These are phyloP conservation scores for Sporisorium graminicola DNA, from an alignment of 1,284 basidiomycete genomes.

Conservation along the genomic window DNA sequence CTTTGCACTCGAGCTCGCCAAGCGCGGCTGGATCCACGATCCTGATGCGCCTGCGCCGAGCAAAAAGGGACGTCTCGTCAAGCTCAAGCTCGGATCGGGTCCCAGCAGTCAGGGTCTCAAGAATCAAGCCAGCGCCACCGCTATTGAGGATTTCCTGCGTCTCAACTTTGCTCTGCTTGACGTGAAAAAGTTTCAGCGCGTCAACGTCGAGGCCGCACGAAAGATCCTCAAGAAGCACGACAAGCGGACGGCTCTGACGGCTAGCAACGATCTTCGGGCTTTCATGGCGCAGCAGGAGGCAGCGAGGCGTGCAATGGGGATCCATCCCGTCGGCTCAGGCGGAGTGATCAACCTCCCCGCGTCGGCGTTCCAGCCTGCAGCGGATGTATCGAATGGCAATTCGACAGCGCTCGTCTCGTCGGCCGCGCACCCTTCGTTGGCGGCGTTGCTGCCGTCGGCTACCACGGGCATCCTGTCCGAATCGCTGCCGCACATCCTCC, in stretches of 20 bases:
- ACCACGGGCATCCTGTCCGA: constrained; percentile 61
- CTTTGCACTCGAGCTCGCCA: constrained; percentile 80
- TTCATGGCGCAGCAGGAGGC: constrained; percentile 63
- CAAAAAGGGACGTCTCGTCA: constrained; percentile 48
- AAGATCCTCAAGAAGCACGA: constrained; percentile 88
- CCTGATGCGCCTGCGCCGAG: constrained; percentile 26
- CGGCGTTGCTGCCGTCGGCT: constrained; percentile 58
- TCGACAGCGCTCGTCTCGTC: constrained; percentile 47
- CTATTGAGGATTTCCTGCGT: constrained; percentile 81
- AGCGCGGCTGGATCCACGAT: constrained; percentile 67
- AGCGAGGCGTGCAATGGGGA: constrained; percentile 36
- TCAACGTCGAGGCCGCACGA: constrained; percentile 84
- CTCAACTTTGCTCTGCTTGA: constrained; percentile 86
- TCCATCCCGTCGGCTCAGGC: constrained; percentile 41
- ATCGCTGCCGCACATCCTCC: constrained; percentile 80
- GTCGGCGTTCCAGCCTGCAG: constrained; percentile 26
- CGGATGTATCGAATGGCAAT: constrained; percentile 9
- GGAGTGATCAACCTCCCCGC: constrained; percentile 36
- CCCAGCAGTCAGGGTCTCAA: constrained; percentile 49
- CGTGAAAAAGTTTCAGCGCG: constrained; percentile 83
- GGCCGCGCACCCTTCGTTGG: constrained; percentile 56
- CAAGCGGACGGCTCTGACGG: constrained; percentile 79
- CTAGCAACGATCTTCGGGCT: constrained; percentile 60
- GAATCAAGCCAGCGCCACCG: constrained; percentile 48
- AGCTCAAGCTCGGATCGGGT: constrained; percentile 51